Base-by-base conservation (phyloP, 495 filamentous ascomycete genomes). In the Tuber brumale region DNA sequence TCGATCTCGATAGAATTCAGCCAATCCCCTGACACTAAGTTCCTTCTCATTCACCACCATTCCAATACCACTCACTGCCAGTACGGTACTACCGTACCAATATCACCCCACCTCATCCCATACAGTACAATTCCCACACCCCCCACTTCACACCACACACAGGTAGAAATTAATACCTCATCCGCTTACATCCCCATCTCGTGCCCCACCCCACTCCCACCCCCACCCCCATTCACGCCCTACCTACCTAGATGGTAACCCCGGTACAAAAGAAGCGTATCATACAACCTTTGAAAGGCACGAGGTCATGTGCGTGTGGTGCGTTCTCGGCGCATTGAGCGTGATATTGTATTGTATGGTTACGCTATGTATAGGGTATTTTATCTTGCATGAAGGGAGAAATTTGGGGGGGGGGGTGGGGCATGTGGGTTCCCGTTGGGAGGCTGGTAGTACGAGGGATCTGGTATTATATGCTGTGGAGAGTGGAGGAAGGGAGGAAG, bases 81-180 rank as follows among this genome's bases (percentile, higher is more conserved):
- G 19, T 14, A 3, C 23, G 27, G n/a, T 1, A 31, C 10, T 31
- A 16, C n/a, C 23, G 23, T 61, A 61, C 51, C 51, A 61, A 61
- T 1, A 61, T 61, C 51, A n/a, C 51, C 51, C 51, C 51, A 61
- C 51, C 23, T 61, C 51, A 31, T 61, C 23, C 48, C 51, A 16
- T 61, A 61, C 27, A 31, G 5, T 61, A 61, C n/a, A 31, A 31
- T 31, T 31, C n/a, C 23, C 51, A 48, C 44, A 46, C 44, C 44
- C 44, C 44, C 44, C 16, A n/a, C n/a, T n/a, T n/a, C 16, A 46
- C 0, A 16, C 6, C 44, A 46, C 51, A 27, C n/a, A 61, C n/a
- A 31, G n/a, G n/a, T 61, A 61, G 23, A 66, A 66, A 66, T 66
- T 35, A 66, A 66, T 66, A 35, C 57, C 57, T 66, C 57, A 66